Evolutionary conservation across 805 yeast species (phyloP).

Genomic region (Sugiyamaella boreocaroliniensis): DNA sequence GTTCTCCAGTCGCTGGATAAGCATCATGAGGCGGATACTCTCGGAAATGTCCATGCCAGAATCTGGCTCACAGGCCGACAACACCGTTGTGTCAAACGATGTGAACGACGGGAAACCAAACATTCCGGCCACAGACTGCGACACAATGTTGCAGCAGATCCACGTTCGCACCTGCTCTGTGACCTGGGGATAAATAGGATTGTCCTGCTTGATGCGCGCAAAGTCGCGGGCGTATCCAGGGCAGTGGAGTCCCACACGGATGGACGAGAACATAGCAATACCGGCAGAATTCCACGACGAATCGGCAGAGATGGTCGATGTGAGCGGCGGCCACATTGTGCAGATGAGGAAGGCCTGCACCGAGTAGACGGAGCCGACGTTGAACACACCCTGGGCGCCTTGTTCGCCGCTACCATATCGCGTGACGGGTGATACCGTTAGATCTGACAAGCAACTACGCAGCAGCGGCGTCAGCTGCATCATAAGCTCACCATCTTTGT

Average conservation of each 20-base stretch:
- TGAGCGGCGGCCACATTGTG: constrained; percentile 93
- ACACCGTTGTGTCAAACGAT: constrained; percentile 66
- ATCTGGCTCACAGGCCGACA: constrained; percentile 46
- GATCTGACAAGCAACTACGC: constrained; percentile 74
- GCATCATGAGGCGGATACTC: constrained; percentile 62
- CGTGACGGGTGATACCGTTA: constrained; percentile 84
- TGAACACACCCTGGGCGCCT: constrained; percentile 58
- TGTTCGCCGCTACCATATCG: constrained; percentile 44
- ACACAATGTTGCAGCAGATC: constrained; percentile 87
- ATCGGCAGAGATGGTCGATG: constrained; percentile 91
- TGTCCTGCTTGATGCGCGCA: constrained; percentile 41
- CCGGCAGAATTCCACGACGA: constrained; percentile 95
- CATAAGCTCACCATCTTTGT: constrained; percentile 39
- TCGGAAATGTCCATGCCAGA: constrained; percentile 43
- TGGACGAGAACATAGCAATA: constrained; percentile 86
- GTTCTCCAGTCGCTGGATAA: constrained; percentile 78
- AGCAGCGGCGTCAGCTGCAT: constrained; percentile 60
- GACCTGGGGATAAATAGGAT: constrained; percentile 32
- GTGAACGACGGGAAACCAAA: constrained; percentile 94
- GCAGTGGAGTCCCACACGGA: constrained; percentile 82
- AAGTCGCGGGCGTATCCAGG: constrained; percentile 54
- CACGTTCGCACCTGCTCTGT: constrained; percentile 84
- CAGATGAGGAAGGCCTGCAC: constrained; percentile 88
- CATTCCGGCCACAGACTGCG: constrained; percentile 84
- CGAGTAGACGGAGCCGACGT: constrained; percentile 85